Base-by-base conservation (phyloP, 2,329 filamentous ascomycete genomes). In the Plectosphaerella plurivora region DNA sequence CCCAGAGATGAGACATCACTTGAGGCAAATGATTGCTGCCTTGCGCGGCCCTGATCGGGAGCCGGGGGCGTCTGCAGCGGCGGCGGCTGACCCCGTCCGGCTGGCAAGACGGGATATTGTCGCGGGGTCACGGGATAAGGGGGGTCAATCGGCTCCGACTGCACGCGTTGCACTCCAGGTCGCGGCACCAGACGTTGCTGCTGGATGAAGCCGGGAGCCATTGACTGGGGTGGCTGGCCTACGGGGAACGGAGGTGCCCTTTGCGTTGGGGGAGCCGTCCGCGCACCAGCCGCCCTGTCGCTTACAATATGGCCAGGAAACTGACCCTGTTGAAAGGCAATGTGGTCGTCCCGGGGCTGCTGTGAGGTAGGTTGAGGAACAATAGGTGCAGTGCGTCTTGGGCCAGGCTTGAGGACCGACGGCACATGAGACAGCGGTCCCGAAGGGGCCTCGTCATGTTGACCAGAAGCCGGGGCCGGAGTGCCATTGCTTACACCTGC, bases 381-480 rank as follows among this genome's bases (percentile, higher is more conserved):
- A 8, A 8, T 8, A 33, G 28, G 15, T 3, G 41, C n/a, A 44
- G 5, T 7, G 16, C 16, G 15, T 20, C 41, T 44, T 5, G 41
- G 41, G 3, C 62, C 65, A 14, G 66, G 63, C 44, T 64, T 62
- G 9, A 69, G 56, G 15, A 67, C 60, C 0, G 67, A 65, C 1
- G 63, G 66, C 2, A 64, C 52, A 33, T 64, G 60, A n/a, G 22
- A 25, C 11, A 50, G 18, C 9, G 16, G 18, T 12, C 41, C 41
- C 2, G 15, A 9, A 12, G 28, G 8, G 28, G 2, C 28, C 8
- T 8, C 28, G 4, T 33, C 28, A 5, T 33, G 28, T 33, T 33
- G 28, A 8, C 8, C 28, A 9, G 28, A 8, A 33, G 28, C 7
- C 28, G 28, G 7, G 28, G 28, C 28, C 11, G 8, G 28, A 33